Evolutionary conservation across 2,329 filamentous ascomycete species (phyloP).

Genomic region (Waltergamsia citrina): DNA sequence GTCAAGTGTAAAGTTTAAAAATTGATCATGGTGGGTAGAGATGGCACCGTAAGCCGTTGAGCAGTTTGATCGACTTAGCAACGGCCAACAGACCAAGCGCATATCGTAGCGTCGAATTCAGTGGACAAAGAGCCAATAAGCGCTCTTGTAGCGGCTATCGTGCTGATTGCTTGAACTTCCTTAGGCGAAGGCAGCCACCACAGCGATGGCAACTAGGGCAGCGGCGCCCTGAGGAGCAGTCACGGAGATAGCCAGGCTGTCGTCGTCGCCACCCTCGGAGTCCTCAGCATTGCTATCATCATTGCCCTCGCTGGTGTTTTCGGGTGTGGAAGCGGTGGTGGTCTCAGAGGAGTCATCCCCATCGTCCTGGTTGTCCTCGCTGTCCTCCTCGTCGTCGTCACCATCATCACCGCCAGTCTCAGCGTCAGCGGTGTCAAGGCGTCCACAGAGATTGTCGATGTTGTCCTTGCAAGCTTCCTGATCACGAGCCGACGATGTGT

Average conservation of each 20-base stretch:
- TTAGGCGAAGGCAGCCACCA: slow-evolving; percentile 43
- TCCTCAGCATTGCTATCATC: slow-evolving; percentile 13
- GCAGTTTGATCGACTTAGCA: no score
- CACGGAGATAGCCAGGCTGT: slow-evolving; percentile 26
- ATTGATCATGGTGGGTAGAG: no score
- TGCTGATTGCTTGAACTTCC: no score
- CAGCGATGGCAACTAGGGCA: slow-evolving; percentile 38
- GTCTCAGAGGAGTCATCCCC: slow-evolving; percentile 15
- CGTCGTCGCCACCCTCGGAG: slow-evolving; percentile 8
- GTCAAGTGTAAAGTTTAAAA: no score
- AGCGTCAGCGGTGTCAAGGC: slow-evolving; percentile 17
- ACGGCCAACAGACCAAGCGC: no score
- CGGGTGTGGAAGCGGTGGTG: slow-evolving; percentile 8
- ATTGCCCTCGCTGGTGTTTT: slow-evolving; percentile 8
- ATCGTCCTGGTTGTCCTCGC: slow-evolving; percentile 7
- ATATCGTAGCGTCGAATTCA: no score
- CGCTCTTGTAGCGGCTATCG: no score
- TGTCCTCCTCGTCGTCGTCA: slow-evolving; percentile 7
- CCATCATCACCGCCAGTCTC: slow-evolving; percentile 7
- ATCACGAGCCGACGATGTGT: slow-evolving; percentile 27
- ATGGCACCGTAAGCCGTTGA: no score
- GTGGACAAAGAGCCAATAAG: no score
- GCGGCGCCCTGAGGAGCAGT: slow-evolving; percentile 34
- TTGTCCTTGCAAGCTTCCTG: slow-evolving; percentile 38
- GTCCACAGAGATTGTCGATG: slow-evolving; percentile 39